phyloP scores from a whole-genome alignment of 371 early-diverging fungal genomes.

The Mucor ambiguus region DNA sequence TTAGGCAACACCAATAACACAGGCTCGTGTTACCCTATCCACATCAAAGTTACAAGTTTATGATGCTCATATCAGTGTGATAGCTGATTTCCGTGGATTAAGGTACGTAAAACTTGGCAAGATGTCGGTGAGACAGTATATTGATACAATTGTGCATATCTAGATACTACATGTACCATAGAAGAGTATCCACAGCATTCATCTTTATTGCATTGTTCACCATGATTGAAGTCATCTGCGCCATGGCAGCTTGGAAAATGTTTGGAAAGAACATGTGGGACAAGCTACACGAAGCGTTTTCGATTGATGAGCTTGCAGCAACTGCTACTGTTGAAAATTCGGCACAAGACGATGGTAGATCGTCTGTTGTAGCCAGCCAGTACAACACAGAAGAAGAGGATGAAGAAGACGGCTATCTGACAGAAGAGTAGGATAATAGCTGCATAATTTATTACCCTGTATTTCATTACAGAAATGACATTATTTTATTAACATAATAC shows the following conservation, averaged over 20 bases:
- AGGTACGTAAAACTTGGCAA: constrained; percentile 17
- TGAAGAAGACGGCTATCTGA: constrained; percentile 23
- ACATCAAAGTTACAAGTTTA: constrained; percentile 74
- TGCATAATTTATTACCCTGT: not conserved
- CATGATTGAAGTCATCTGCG: constrained; percentile 73
- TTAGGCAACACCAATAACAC: constrained; percentile 60
- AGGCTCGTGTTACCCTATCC: constrained; percentile 69
- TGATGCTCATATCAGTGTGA: constrained; percentile 63
- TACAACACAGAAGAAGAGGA: constrained; percentile 11
- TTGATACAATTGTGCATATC: not conserved
- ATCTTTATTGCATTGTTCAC: constrained; percentile 71
- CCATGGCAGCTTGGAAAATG: constrained; percentile 70
- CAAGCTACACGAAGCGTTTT: constrained; percentile 33
- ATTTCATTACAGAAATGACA: not conserved
- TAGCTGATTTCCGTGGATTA: constrained; percentile 77
- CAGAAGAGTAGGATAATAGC: constrained; percentile 11
- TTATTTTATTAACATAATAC: too few relatives aligned
- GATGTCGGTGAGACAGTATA: not conserved
- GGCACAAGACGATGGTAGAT: not conserved
- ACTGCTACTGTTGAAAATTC: not conserved
- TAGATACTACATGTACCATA: constrained; percentile 87
- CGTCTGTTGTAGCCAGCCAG: not conserved
- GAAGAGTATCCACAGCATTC: constrained; percentile 72
- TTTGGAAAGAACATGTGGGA: constrained; percentile 55
- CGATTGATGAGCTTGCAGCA: constrained; percentile 9